These are phyloP conservation scores for Zopfochytrium polystomum DNA, from an alignment of 371 early-diverging fungal species.

Conservation along the genomic window DNA sequence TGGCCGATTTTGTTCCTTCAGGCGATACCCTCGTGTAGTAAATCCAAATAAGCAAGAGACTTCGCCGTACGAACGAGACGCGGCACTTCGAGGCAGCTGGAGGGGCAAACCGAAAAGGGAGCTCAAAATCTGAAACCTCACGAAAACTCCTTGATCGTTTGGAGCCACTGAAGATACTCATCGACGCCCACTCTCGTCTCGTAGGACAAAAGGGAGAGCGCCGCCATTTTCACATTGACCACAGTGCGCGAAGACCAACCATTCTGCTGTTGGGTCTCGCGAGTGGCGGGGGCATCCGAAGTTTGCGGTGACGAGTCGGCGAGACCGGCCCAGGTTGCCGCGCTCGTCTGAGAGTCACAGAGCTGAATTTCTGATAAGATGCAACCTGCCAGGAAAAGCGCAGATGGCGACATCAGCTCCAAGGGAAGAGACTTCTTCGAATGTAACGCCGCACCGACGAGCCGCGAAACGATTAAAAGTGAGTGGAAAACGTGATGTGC, in stretches of 20 bases:
- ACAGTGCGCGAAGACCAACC: too few species aligned
- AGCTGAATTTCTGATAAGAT: constrained; percentile 13
- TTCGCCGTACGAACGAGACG: too few species aligned
- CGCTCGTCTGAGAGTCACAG: constrained; percentile 12
- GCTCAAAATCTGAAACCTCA: too few species aligned
- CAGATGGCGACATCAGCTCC: background rate
- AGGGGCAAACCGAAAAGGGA: too few species aligned
- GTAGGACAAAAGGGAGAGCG: background rate
- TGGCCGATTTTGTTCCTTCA: too few species aligned
- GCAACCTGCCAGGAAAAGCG: constrained; percentile 3
- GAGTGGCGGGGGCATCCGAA: background rate
- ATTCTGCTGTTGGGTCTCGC: too few species aligned
- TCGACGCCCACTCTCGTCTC: background rate
- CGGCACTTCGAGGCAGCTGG: too few species aligned
- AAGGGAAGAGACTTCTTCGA: background rate
- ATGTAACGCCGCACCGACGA: background rate
- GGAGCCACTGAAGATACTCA: background rate
- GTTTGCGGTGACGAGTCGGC: background rate
- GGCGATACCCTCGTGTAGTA: too few species aligned
- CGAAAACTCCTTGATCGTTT: background rate
- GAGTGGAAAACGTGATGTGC: background rate
- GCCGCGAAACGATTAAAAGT: background rate
- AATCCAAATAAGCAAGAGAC: too few species aligned
- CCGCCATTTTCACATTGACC: background rate
- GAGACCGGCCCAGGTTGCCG: constrained; percentile 17